Percentiles rank a stretch among this genome's conserved stretches.
These are phyloP conservation scores for Kluyveromyces aestuarii DNA, from an alignment of 805 yeast species.

Conservation along the genomic window DNA sequence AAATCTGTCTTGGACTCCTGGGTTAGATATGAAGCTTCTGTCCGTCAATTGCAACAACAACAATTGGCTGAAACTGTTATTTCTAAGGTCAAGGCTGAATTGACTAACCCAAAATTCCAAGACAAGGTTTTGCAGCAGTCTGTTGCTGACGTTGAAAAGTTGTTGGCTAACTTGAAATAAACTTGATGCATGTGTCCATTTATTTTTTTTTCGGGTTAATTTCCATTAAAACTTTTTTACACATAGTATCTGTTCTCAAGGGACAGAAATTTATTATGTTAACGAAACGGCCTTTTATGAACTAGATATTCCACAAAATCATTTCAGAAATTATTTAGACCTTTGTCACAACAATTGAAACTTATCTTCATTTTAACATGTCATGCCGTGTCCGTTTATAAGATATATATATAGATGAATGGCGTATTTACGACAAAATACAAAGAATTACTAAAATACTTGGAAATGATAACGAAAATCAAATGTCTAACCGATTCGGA, in stretches of 20 bases:
- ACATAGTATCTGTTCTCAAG: neutral
- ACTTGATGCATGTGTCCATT: neutral
- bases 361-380: neutral
- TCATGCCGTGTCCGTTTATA: neutral
- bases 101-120: constrained; percentile 85
- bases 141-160: constrained; percentile 82
- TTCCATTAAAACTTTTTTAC: neutral
- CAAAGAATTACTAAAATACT: neutral
- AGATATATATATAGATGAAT: constrained; percentile 1
- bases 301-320: constrained; percentile 15
- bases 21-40: constrained; percentile 97
- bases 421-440: constrained; percentile 1
- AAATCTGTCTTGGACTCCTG: constrained; percentile 94
- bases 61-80: constrained; percentile 82
- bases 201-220: neutral
- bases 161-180: constrained; percentile 42
- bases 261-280: neutral
- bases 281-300: constrained; percentile 7
- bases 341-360: neutral
- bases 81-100: constrained; percentile 78
- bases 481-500: neutral
- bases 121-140: constrained; percentile 86
- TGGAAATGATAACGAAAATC: too few species aligned
- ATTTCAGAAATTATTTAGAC: neutral
- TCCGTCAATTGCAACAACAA: constrained; percentile 92